Percentiles rank a stretch among this genome's conserved stretches.
phyloP scores from a whole-genome alignment of 1,284 basidiomycete species.

The Cystobasidium sp. region DNA sequence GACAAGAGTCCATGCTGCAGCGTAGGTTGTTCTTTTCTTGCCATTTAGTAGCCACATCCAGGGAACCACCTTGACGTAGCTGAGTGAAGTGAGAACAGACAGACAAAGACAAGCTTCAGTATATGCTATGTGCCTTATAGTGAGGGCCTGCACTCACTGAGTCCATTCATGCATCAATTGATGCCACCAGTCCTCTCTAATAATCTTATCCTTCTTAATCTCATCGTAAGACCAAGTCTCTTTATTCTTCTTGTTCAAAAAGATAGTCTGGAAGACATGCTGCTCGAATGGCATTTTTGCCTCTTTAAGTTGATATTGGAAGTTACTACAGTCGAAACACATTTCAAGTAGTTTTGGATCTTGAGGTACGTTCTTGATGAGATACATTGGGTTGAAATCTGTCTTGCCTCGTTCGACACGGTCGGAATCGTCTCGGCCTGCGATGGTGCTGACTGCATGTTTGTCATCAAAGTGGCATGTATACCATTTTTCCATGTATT shows the following conservation, averaged over 20 bases:
- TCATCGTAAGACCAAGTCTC: conserved; percentile 64
- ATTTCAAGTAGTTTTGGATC: conserved; percentile 68
- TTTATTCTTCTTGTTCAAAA: conserved; percentile 63
- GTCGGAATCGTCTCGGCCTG: conserved; percentile 58
- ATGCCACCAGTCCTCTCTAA: conserved; percentile 60
- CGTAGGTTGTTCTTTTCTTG: conserved; percentile 60
- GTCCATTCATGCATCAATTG: conserved; percentile 45
- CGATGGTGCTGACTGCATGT: conserved; percentile 56
- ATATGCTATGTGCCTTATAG: background rate
- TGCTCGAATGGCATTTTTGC: conserved; percentile 55
- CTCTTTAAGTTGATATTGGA: conserved; percentile 45
- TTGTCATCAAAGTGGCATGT: conserved; percentile 60
- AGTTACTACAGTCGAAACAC: conserved; percentile 55
- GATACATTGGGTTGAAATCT: conserved; percentile 65
- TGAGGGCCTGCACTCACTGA: conserved; percentile 7
- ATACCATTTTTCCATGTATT: conserved; percentile 59
- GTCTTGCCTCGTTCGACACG: conserved; percentile 60
- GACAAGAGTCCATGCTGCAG: conserved; percentile 56
- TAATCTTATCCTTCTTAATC: conserved; percentile 62
- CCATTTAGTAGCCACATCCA: conserved; percentile 69
- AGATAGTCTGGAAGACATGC: conserved; percentile 71
- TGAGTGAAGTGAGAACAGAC: conserved; percentile 46
- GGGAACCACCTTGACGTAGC: conserved; percentile 65
- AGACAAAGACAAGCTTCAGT: background rate
- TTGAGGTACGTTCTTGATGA: conserved; percentile 65